phyloP scores from a whole-genome alignment of 441 rosid species.

The Isatis lusitanica region DNA sequence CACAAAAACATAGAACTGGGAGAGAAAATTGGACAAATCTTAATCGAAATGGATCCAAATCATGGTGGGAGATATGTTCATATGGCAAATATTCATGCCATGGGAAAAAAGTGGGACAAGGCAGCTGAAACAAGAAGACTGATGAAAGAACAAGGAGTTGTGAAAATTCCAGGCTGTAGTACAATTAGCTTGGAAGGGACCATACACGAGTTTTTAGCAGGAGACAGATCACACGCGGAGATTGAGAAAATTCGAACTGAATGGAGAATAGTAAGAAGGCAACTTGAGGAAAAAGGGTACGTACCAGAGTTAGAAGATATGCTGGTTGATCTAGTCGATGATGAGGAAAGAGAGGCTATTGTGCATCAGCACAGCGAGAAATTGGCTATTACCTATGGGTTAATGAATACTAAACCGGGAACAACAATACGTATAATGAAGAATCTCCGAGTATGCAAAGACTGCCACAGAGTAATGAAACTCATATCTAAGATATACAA shows the following conservation, averaged over 20 bases:
- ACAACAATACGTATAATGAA: constrained; percentile 43
- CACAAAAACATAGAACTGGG: constrained; percentile 47
- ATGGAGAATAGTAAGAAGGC: constrained; percentile 40
- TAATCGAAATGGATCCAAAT: constrained; percentile 46
- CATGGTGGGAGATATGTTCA: constrained; percentile 60
- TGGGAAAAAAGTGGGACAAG: constrained; percentile 48
- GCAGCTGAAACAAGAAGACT: constrained; percentile 48
- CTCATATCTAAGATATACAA: constrained; percentile 48
- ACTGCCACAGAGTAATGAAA: constrained; percentile 52
- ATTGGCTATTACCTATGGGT: constrained; percentile 48
- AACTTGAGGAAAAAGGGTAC: constrained; percentile 44
- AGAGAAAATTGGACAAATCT: constrained; percentile 43
- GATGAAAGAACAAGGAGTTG: constrained; percentile 48
- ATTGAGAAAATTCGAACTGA: constrained; percentile 36
- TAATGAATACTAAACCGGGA: constrained; percentile 46
- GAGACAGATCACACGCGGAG: constrained; percentile 46
- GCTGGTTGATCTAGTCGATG: constrained; percentile 41
- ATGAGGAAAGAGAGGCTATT: constrained; percentile 31
- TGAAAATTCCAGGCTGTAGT: constrained; percentile 59
- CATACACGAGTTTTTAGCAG: constrained; percentile 54
- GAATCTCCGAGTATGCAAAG: constrained; percentile 57
- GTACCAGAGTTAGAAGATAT: constrained; percentile 39
- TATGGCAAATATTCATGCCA: constrained; percentile 46
- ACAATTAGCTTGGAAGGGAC: constrained; percentile 47
- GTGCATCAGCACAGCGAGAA: constrained; percentile 40